Conservation (phyloP, 2,329 filamentous ascomycete species). For the Penicillium sp. region DNA sequence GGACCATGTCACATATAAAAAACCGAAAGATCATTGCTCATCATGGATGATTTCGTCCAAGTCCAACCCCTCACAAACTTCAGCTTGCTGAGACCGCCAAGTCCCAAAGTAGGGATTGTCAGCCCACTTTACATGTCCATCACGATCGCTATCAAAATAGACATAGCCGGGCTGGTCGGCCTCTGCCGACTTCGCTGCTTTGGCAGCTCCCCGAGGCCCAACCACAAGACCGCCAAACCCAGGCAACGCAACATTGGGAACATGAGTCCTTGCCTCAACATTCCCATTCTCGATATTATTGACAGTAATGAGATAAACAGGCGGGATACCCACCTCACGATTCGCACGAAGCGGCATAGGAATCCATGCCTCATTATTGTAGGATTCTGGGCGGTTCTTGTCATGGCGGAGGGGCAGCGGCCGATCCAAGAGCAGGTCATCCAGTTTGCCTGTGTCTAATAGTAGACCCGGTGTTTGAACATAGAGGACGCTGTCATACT, state of each 20-base stretch:
- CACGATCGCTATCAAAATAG: slow-evolving; percentile 38
- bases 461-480: slow-evolving; percentile 42
- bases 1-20: not conserved
- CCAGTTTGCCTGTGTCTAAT: slow-evolving; percentile 38
- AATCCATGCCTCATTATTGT: slow-evolving; percentile 39
- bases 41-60: slow-evolving; percentile 24
- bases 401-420: slow-evolving; percentile 35
- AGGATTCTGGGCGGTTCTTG: slow-evolving; percentile 34
- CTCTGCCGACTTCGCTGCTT: not conserved
- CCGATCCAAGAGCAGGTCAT: slow-evolving; percentile 37
- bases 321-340: slow-evolving; percentile 30
- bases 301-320: slow-evolving; percentile 39
- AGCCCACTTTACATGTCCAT: slow-evolving; percentile 32
- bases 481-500: slow-evolving; percentile 46
- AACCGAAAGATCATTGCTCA: slow-evolving; percentile 18
- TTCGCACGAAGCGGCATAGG: slow-evolving; percentile 36
- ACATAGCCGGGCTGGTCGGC: slow-evolving; percentile 36
- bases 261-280: slow-evolving; percentile 38
- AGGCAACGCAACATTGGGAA: slow-evolving; percentile 33
- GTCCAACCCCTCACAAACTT: slow-evolving; percentile 40
- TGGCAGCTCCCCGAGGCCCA: slow-evolving; percentile 22
- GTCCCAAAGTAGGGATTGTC: slow-evolving; percentile 36
- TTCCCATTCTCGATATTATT: slow-evolving; percentile 34
- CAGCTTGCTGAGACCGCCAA: slow-evolving; percentile 37
- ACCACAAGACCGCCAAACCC: slow-evolving; percentile 34